Evolutionary conservation across 176 grass and related monocot species (phyloP).

Genomic region (Oryza australiensis): DNA sequence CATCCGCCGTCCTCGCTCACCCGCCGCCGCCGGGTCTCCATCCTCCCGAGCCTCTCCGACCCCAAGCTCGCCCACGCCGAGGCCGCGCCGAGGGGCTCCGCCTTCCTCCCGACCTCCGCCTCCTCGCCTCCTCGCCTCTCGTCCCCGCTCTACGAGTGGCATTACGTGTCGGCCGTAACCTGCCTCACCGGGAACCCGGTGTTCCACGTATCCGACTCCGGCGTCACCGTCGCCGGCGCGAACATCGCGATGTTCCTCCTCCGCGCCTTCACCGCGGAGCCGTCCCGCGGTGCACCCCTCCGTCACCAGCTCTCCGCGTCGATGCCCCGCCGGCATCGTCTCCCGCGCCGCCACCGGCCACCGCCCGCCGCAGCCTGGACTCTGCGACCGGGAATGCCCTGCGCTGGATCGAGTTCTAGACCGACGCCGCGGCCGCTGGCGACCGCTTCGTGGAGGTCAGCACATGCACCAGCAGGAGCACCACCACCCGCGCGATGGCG

Average conservation of each 20-base stretch:
- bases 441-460: slow-evolving; percentile 54
- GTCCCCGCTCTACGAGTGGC: slow-evolving; percentile 49
- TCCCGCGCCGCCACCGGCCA: slow-evolving; percentile 20
- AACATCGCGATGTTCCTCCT: slow-evolving; percentile 71
- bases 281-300: slow-evolving; percentile 36
- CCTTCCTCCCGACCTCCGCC: slow-evolving; percentile 63
- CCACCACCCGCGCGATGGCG: not conserved
- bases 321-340: slow-evolving; percentile 29
- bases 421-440: slow-evolving; percentile 45
- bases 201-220: slow-evolving; percentile 64
- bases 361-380: slow-evolving; percentile 59
- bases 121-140: slow-evolving; percentile 32
- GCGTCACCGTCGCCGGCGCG: slow-evolving; percentile 57
- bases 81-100: slow-evolving; percentile 47
- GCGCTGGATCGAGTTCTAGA: slow-evolving; percentile 87
- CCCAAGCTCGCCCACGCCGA: slow-evolving; percentile 56
- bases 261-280: slow-evolving; percentile 51
- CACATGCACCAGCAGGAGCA: not conserved
- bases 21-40: slow-evolving; percentile 33
- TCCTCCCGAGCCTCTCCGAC: slow-evolving; percentile 64
- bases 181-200: slow-evolving; percentile 73
- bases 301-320: slow-evolving; percentile 59
- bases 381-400: slow-evolving; percentile 62
- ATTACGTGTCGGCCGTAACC: slow-evolving; percentile 60
- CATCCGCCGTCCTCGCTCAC: slow-evolving; percentile 48